Evolutionary conservation across 306 rosid genomes (phyloP), one percentile per base, ranked within the genome.

Genomic region (Dryas alaskensis): DNA sequence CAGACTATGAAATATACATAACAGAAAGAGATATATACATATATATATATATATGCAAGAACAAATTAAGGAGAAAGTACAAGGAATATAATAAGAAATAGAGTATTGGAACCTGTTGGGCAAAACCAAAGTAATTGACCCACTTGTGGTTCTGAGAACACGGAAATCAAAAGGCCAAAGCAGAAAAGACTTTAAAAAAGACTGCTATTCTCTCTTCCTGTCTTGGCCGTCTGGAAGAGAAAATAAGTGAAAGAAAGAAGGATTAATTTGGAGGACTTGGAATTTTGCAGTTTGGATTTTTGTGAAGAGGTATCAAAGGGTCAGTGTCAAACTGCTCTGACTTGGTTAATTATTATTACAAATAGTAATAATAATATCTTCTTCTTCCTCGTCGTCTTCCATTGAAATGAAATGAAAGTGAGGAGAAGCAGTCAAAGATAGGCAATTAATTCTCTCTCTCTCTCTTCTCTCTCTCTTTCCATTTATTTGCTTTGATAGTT

Each of bases 311-410:
- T 60, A 72, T 43, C 39, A 40, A 53, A 44, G 78, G 82, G 90
- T 87, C 92, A 45, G 46, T 70, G 61, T 87, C 89, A 84, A 81
- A 69, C 83, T 78, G 87, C 80, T 37, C 46, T 65, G 66, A 44
- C 70, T 58, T 5, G 60, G 75, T 57, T 17, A 3, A 19, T 3
- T 39, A 40, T 53, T 51, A 60, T 65, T 79, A 25, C n/a, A 46
- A 63, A 63, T 57, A n/a, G 43, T 16, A 50, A 49, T 73, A 60
- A 58, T 53, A 31, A 76, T 50, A 67, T 49, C 55, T 40, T 13
- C 73, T 19, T 52, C 75, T 5, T 75, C 76, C 10, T 62, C 77
- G 51, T 80, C 72, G 27, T 71, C 82, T 62, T 70, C 81, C 81
- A 54, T 58, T 39, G 61, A 74, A 74, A 67, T 10, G 63, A 63